phyloP scores from a whole-genome alignment of 2,329 filamentous ascomycete genomes.

The Penicillium vulpinum region DNA sequence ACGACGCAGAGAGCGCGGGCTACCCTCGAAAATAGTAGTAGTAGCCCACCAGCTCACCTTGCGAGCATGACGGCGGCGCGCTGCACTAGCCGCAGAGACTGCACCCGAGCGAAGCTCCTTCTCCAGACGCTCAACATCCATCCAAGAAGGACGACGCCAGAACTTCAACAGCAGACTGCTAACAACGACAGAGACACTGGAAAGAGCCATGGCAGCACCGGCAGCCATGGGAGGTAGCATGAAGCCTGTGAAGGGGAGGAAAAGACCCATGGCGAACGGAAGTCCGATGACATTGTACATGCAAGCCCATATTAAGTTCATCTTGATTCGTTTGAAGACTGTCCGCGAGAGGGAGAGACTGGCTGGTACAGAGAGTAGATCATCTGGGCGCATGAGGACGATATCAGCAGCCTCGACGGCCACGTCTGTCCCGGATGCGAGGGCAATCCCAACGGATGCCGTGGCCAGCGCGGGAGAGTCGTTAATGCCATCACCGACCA shows the following conservation, averaged over 20 bases:
- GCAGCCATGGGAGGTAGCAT: conserved; percentile 88
- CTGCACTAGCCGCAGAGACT: conserved; percentile 15
- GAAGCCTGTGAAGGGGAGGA: conserved; percentile 83
- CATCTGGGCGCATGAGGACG: conserved; percentile 89
- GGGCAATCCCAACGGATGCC: conserved; percentile 88
- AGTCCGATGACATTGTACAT: conserved; percentile 88
- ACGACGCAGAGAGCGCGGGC: conserved; percentile 18
- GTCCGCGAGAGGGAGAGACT: conserved; percentile 76
- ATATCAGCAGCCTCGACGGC: conserved; percentile 97
- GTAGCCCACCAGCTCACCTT: conserved; percentile 35
- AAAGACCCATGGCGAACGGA: conserved; percentile 95
- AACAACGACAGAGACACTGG: conserved; percentile 84
- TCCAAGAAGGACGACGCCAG: conserved; percentile 83
- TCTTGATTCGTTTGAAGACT: conserved; percentile 90
- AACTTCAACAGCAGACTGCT: conserved; percentile 81
- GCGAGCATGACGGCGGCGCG: conserved; percentile 12
- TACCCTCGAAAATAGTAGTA: conserved; percentile 25
- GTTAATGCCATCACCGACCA: conserved; percentile 99
- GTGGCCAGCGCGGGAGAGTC: conserved; percentile 93
- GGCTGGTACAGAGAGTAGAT: conserved; percentile 90
- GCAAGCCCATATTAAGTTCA: conserved; percentile 91
- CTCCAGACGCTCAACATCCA: conserved; percentile 69
- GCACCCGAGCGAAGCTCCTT: conserved; percentile 49
- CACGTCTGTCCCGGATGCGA: conserved; percentile 90
- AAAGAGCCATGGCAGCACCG: conserved; percentile 88